Evolutionary conservation across 2,329 filamentous ascomycete genomes (phyloP).

Genomic region (Ambrosiella xylebori): DNA sequence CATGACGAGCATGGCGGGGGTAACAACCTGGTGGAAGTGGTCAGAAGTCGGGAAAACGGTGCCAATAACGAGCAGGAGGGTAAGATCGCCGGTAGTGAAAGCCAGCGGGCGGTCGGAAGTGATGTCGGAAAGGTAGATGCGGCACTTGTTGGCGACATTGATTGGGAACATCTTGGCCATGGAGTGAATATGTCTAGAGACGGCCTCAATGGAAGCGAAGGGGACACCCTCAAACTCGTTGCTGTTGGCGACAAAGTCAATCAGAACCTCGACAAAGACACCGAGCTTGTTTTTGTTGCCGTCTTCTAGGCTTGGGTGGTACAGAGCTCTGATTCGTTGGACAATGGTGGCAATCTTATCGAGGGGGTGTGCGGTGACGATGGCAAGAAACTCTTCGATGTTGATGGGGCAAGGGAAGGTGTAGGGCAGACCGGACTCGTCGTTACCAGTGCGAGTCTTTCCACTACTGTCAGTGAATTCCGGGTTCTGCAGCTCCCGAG

Average conservation of each 20-base stretch:
- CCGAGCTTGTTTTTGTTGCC: constrained; percentile 72
- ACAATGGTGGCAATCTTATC: constrained; percentile 60
- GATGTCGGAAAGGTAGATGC: constrained; percentile 49
- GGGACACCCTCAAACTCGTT: constrained; percentile 28
- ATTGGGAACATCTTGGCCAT: constrained; percentile 72
- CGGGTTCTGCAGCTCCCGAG: constrained; percentile 37
- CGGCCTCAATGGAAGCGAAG: constrained; percentile 55
- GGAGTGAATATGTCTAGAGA: constrained; percentile 84
- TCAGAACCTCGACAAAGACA: constrained; percentile 46
- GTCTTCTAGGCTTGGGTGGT: constrained; percentile 71
- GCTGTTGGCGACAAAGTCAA: constrained; percentile 39
- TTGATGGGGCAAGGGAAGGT: constrained; percentile 73
- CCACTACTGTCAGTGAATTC: constrained; percentile 32
- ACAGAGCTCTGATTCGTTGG: constrained; percentile 77
- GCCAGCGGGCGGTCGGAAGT: constrained; percentile 30
- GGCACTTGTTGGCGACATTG: constrained; percentile 61
- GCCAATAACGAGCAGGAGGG: constrained; percentile 67
- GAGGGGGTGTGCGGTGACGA: constrained; percentile 42
- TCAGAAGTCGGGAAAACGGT: constrained; percentile 88
- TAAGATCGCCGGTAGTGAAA: constrained; percentile 46
- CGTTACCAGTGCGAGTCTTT: constrained; percentile 21
- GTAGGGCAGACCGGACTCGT: constrained; percentile 50
- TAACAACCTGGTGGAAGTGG: constrained; percentile 90
- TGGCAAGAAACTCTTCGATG: constrained; percentile 54
- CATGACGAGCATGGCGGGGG: constrained; percentile 75